These are phyloP conservation scores for Climacium dendroides DNA, from an alignment of 225 moss, liverwort and hornwort genomes.

Conservation along the genomic window DNA sequence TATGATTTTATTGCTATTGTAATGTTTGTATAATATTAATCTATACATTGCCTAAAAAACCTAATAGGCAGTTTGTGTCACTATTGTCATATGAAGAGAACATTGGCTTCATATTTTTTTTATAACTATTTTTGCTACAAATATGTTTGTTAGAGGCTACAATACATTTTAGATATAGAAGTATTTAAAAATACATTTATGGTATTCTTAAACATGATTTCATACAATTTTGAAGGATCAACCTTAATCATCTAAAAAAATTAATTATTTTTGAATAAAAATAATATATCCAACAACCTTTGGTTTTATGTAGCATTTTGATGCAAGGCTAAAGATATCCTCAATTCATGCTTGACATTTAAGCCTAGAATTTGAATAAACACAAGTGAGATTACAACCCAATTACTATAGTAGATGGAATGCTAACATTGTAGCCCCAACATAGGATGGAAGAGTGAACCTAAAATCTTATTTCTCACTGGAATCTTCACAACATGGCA, in stretches of 20 bases:
- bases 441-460: not conserved
- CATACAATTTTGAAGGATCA: not conserved
- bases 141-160: accelerated
- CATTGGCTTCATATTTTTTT: not conserved
- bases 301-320: not conserved
- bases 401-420: not conserved
- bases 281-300: no score
- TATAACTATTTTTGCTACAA: not conserved
- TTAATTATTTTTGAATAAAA: not conserved
- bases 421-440: not conserved
- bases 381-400: accelerated
- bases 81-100: no score
- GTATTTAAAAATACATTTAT: not conserved
- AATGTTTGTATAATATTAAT: not conserved
- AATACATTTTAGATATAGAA: not conserved
- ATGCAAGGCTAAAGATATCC: not conserved
- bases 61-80: accelerated
- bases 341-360: not conserved
- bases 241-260: not conserved
- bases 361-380: not conserved
- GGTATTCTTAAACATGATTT: not conserved
- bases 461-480: not conserved
- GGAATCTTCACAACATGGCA: accelerated
- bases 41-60: not conserved
- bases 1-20: not conserved